phyloP scores from a whole-genome alignment of 257 asterid genomes.

The Nicotiana paniculata region DNA sequence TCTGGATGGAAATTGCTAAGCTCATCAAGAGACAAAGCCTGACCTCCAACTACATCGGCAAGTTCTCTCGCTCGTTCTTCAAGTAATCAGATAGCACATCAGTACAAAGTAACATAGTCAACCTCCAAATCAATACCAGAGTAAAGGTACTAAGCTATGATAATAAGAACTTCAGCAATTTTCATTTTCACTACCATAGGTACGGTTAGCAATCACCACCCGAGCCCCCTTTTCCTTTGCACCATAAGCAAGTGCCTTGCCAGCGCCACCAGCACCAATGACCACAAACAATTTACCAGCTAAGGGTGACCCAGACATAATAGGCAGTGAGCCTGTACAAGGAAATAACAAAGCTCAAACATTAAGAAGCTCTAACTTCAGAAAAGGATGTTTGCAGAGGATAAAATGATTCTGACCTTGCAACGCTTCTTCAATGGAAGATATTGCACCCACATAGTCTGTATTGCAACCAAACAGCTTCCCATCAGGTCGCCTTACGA shows the following conservation, averaged over 20 bases:
- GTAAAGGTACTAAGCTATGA: no score
- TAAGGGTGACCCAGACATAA: slow-evolving; percentile 50
- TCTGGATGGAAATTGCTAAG: slow-evolving; percentile 72
- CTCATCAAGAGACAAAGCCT: slow-evolving; percentile 72
- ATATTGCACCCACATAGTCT: slow-evolving; percentile 89
- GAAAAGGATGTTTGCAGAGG: slow-evolving; percentile 7
- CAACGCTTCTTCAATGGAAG: slow-evolving; percentile 77
- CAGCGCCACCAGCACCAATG: slow-evolving; percentile 99
- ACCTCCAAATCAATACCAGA: not conserved
- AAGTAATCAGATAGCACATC: slow-evolving; percentile 4
- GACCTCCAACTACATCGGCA: slow-evolving; percentile 72
- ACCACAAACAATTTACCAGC: slow-evolving; percentile 77
- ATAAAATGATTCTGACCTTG: slow-evolving; percentile 45
- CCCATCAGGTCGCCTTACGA: slow-evolving; percentile 66
- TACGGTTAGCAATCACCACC: slow-evolving; percentile 88
- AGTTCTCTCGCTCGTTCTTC: slow-evolving; percentile 83
- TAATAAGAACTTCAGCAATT: not conserved
- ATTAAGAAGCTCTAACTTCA: slow-evolving; percentile 10
- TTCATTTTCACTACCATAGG: slow-evolving; percentile 50
- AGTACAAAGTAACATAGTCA: not conserved
- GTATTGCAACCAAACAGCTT: slow-evolving; percentile 91
- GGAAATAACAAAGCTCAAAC: slow-evolving; percentile 5
- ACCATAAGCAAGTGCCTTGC: slow-evolving; percentile 92
- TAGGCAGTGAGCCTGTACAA: slow-evolving; percentile 34
- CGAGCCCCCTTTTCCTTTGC: slow-evolving; percentile 95